A percentile compares a stretch with the other conserved stretches of the same genome.
Evolutionary conservation across 2,329 filamentous ascomycete genomes (phyloP).

Genomic region (Penicillium sp.): DNA sequence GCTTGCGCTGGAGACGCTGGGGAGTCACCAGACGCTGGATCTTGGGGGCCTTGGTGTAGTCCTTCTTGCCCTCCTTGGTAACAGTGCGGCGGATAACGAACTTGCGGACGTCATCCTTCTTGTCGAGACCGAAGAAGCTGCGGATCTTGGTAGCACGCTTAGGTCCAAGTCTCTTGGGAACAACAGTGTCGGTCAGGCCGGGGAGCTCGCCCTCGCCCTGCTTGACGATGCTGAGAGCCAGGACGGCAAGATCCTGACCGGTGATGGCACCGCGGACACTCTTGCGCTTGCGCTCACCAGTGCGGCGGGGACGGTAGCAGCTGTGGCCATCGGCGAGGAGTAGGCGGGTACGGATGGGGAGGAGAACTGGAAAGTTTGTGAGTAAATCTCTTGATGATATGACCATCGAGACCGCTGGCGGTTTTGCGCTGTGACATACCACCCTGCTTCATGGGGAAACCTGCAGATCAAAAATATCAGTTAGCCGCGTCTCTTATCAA

Average conservation of each 20-base stretch:
- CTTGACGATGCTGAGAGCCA: conserved; percentile 96
- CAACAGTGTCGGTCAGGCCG: conserved; percentile 94
- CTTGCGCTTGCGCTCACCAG: conserved; percentile 99
- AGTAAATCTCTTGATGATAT: conserved; percentile 29
- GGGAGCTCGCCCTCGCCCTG: conserved; percentile 94
- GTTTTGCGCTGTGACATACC: conserved; percentile 46
- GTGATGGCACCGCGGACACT: conserved; percentile 97
- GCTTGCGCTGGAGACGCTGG: conserved; percentile 99
- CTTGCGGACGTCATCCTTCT: conserved; percentile 99
- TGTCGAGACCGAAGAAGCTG: conserved; percentile 99
- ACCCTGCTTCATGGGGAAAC: conserved; percentile 99
- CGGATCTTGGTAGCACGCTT: conserved; percentile 99
- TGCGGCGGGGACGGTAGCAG: conserved; percentile 98
- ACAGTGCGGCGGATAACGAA: conserved; percentile 99
- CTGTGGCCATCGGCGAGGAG: conserved; percentile 96
- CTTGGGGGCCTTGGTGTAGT: conserved; percentile 99
- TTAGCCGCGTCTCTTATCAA: conserved; percentile 30
- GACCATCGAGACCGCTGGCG: conserved; percentile 24
- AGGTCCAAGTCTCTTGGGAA: conserved; percentile 98
- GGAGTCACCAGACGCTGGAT: conserved; percentile 99
- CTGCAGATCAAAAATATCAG: conserved; percentile 29
- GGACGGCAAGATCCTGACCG: conserved; percentile 90
- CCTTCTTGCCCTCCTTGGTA: conserved; percentile 92
- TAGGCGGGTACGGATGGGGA: conserved; percentile 97
- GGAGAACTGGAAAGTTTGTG: conserved; percentile 62